Conservation (phyloP, 495 filamentous ascomycete genomes). For the Thozetella sp. region DNA sequence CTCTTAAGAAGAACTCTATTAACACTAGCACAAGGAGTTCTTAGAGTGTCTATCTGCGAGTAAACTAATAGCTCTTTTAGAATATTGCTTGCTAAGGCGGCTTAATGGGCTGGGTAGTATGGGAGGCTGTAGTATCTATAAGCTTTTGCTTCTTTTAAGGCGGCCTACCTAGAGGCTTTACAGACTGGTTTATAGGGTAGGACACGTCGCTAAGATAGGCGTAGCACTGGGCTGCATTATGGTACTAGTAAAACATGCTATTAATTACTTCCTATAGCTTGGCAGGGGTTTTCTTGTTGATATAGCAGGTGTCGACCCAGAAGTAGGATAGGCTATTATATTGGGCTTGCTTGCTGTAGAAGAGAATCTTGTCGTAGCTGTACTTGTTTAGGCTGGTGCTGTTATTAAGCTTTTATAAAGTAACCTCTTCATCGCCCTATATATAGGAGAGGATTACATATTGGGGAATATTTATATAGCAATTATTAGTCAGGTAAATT, state of each 20-base stretch:
- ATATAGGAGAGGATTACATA: slow-evolving; percentile 25
- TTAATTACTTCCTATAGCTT: slow-evolving; percentile 26
- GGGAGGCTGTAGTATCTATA: neutral
- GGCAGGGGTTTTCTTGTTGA: slow-evolving; percentile 11
- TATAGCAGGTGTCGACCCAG: slow-evolving; percentile 33
- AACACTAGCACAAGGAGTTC: slow-evolving; percentile 21
- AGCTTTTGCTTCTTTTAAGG: too few species aligned
- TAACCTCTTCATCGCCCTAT: slow-evolving; percentile 20
- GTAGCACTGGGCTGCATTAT: slow-evolving; percentile 20
- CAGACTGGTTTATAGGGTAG: too few species aligned
- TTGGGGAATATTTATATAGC: slow-evolving; percentile 12
- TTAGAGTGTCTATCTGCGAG: too few species aligned
- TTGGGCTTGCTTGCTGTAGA: slow-evolving; percentile 25
- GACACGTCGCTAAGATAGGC: slow-evolving; percentile 24
- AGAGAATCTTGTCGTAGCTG: slow-evolving; percentile 27
- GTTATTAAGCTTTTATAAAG: slow-evolving; percentile 17
- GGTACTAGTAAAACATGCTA: slow-evolving; percentile 30
- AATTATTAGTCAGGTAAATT: slow-evolving; percentile 9
- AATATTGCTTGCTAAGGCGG: neutral
- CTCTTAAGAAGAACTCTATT: slow-evolving; percentile 26
- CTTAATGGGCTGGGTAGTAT: too few species aligned
- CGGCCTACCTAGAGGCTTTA: too few species aligned
- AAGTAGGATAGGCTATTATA: slow-evolving; percentile 11
- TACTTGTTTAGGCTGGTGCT: slow-evolving; percentile 17
- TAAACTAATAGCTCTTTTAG: neutral